These are phyloP conservation scores for Phytophthora cryptogea DNA, from an alignment of 352 stramenopile genomes.

Conservation along the genomic window DNA sequence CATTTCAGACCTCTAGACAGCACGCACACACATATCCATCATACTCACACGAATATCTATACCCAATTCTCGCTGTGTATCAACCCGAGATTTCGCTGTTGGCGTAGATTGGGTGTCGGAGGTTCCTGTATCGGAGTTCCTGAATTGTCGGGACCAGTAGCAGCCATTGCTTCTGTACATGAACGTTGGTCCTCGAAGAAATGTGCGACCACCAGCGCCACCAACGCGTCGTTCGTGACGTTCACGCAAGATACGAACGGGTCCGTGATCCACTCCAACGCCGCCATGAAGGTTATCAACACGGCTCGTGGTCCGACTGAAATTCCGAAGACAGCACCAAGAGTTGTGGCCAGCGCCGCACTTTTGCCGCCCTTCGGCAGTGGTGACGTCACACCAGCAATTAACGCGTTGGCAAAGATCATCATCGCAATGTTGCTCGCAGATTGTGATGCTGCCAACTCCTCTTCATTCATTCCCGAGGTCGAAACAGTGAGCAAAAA, in stretches of 20 bases:
- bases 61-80: slow-evolving; percentile 36
- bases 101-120: slow-evolving; percentile 7
- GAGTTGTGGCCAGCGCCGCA: slow-evolving; percentile 39
- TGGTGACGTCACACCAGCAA: slow-evolving; percentile 43
- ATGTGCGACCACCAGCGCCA: slow-evolving; percentile 55
- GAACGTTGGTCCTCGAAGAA: slow-evolving; percentile 48
- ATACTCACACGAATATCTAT: slow-evolving; percentile 13
- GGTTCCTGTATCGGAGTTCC: slow-evolving; percentile 3
- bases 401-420: slow-evolving; percentile 44
- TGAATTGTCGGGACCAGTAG: slow-evolving; percentile 1
- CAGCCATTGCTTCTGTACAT: slow-evolving; percentile 7
- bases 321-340: slow-evolving; percentile 56
- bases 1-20: slow-evolving; percentile 3
- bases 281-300: slow-evolving; percentile 47
- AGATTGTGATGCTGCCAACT: slow-evolving; percentile 28
- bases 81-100: slow-evolving; percentile 18
- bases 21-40: slow-evolving; percentile 2
- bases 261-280: slow-evolving; percentile 63
- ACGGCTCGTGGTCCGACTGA: slow-evolving; percentile 18
- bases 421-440: slow-evolving; percentile 34
- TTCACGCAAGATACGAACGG: slow-evolving; percentile 60
- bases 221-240: slow-evolving; percentile 53
- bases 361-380: slow-evolving; percentile 44
- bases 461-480: slow-evolving; percentile 15
- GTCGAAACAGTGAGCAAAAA: slow-evolving; percentile 48